Evolutionary conservation across 1,139 yeast species (phyloP), one percentile per base, ranked within the genome.

Genomic region (Debaryomycetaceae sp.): DNA sequence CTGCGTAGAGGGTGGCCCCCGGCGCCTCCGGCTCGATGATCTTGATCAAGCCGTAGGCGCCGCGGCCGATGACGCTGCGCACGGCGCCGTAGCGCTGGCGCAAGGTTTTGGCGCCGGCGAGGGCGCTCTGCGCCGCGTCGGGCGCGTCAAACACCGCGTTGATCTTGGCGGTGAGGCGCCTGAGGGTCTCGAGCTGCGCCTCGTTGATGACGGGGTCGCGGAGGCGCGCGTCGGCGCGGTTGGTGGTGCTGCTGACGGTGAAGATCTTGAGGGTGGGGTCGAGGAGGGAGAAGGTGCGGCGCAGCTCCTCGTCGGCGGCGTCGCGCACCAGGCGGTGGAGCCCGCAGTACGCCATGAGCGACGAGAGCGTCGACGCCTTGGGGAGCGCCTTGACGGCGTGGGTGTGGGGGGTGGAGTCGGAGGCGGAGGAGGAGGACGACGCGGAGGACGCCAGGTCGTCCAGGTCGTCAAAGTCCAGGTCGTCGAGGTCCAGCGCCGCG

Each of bases 1-100:
- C 85, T 0, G 93, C 95, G 51, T 63, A 88, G 14, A 71, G 55
- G 21, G 56, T 58, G 40, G n/a, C n/a, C 6, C 10, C 24, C 23
- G 25, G 25, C 24, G 4, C 7, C 13, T 18, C 6, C 14, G 62
- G 79, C 78, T 32, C 91, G 62, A 41, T 51, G 13, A 86, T 70
- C 40, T 91, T 71, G 14, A 86, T 95, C 23, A 83, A 75, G 16
- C 96, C 96, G 56, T 82, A 88, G 0, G 95, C 77, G 16, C 95
- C 95, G 34, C 77, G 73, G 11, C 96, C 96, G 33, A 88, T 73
- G 16, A 85, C 76, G 39, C 82, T 89, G 47, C 77, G 86, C 42
- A 89, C 80, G 29, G 73, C 66, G 18, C 96, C 96, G 51, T 86
- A 86, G 45, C 84, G 75, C 35, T 82, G 81, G 21, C 38, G 49